Percentiles rank a stretch among this genome's conserved stretches.
Evolutionary conservation across 139 green algal genomes (phyloP).

Genomic region (Gonium pectorale): DNA sequence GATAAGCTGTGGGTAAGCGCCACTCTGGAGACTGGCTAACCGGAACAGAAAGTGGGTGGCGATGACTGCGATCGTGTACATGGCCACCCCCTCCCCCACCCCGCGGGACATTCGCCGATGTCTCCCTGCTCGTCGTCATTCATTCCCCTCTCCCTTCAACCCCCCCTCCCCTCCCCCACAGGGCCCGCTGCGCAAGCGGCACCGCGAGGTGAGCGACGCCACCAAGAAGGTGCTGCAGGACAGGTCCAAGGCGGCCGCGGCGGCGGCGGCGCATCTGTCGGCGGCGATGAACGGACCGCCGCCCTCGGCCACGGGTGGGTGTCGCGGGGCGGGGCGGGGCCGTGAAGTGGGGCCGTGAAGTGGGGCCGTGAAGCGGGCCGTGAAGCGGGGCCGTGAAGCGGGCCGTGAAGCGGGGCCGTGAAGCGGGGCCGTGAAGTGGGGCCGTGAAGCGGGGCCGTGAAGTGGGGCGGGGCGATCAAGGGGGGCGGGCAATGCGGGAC

Average conservation of each 20-base stretch:
- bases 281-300: neutral
- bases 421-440: too few relatives aligned
- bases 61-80: neutral
- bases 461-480: too few relatives aligned
- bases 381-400: neutral
- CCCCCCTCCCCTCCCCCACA: neutral
- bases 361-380: neutral
- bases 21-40: neutral
- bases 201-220: conserved; percentile 9
- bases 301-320: neutral
- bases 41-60: neutral
- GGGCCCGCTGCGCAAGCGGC: conserved; percentile 9
- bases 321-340: neutral
- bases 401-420: too few relatives aligned
- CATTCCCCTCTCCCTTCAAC: neutral
- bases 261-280: conserved; percentile 12
- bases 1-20: neutral
- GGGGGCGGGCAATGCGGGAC: too few relatives aligned
- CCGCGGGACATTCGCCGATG: too few relatives aligned
- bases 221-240: neutral
- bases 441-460: too few relatives aligned
- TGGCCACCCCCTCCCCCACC: neutral
- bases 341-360: neutral
- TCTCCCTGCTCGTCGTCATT: too few relatives aligned
- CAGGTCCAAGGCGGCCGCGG: neutral